These are phyloP conservation scores for Rhinocladiella mackenziei DNA, from an alignment of 2,329 filamentous ascomycete species.

Conservation along the genomic window DNA sequence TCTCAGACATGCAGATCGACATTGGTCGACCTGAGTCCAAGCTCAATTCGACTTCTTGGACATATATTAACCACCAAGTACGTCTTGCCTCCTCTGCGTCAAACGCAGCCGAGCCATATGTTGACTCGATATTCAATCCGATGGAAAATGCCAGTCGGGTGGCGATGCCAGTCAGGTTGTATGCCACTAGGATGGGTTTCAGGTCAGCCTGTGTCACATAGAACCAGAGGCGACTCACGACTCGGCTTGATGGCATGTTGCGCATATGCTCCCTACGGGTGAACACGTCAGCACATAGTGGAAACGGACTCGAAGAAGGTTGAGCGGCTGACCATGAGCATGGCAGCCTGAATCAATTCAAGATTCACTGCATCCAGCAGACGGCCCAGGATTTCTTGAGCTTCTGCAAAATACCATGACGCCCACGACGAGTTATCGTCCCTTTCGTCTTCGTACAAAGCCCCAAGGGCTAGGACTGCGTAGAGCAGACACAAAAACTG, in stretches of 20 bases:
- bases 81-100: constrained; percentile 2
- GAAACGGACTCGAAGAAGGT: too few species aligned
- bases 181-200: constrained; percentile 1
- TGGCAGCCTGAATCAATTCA: constrained; percentile 7
- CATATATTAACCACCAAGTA: constrained; percentile 6
- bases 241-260: constrained; percentile 8
- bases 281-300: too few species aligned
- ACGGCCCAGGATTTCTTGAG: not conserved
- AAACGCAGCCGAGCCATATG: not conserved
- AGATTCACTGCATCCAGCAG: constrained; percentile 1
- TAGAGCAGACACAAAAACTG: constrained; percentile 6
- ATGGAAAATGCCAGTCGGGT: constrained; percentile 3
- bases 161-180: not conserved
- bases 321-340: constrained; percentile 13
- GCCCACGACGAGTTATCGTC: constrained; percentile 9
- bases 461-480: constrained; percentile 7
- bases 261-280: constrained; percentile 5
- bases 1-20: not conserved
- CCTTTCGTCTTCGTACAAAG: constrained; percentile 2
- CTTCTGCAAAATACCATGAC: constrained; percentile 5
- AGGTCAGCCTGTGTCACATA: not conserved
- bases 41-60: constrained; percentile 5
- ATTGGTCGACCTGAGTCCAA: constrained; percentile 7
- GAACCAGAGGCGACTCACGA: not conserved
- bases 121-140: not conserved